phyloP scores from a whole-genome alignment of 1,284 basidiomycete genomes.

The Phlebopus sp. region DNA sequence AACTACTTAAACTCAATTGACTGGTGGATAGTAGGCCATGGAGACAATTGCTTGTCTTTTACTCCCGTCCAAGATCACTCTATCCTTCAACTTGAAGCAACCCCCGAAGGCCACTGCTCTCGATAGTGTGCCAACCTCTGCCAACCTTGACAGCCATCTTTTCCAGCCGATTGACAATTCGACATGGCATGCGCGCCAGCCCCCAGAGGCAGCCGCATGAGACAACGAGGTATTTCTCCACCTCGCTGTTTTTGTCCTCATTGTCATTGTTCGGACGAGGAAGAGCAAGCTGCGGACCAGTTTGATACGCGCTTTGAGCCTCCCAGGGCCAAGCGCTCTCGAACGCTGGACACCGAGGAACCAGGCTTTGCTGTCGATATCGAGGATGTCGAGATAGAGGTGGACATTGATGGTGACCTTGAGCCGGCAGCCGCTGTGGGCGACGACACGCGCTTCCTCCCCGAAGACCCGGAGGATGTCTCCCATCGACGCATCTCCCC shows the following conservation, averaged over 20 bases:
- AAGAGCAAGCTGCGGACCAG: constrained; percentile 9
- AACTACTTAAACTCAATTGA: too few relatives aligned
- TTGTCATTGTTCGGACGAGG: constrained; percentile 23
- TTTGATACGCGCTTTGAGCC: constrained; percentile 1
- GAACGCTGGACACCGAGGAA: constrained; percentile 22
- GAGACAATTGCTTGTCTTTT: too few relatives aligned
- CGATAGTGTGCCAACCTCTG: too few relatives aligned
- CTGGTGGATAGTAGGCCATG: too few relatives aligned
- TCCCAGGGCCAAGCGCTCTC: constrained; percentile 27
- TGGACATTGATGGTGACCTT: constrained; percentile 20
- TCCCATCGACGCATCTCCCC: neutral
- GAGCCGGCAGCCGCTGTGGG: constrained; percentile 5
- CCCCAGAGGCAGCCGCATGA: too few relatives aligned
- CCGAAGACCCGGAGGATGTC: constrained; percentile 6
- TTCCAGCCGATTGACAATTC: too few relatives aligned
- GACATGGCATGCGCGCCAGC: too few relatives aligned
- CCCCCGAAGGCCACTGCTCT: too few relatives aligned
- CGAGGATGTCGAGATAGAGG: constrained; percentile 18
- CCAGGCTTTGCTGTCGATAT: constrained; percentile 1
- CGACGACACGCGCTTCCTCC: constrained; percentile 24
- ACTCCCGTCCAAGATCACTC: too few relatives aligned
- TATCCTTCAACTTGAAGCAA: too few relatives aligned
- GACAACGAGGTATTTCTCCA: constrained; percentile 54
- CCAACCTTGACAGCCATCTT: too few relatives aligned
- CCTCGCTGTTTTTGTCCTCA: neutral